Evolutionary conservation across 2,329 filamentous ascomycete species (phyloP), one percentile per base, ranked within the genome.

Genomic region (Alternaria arbusti): DNA sequence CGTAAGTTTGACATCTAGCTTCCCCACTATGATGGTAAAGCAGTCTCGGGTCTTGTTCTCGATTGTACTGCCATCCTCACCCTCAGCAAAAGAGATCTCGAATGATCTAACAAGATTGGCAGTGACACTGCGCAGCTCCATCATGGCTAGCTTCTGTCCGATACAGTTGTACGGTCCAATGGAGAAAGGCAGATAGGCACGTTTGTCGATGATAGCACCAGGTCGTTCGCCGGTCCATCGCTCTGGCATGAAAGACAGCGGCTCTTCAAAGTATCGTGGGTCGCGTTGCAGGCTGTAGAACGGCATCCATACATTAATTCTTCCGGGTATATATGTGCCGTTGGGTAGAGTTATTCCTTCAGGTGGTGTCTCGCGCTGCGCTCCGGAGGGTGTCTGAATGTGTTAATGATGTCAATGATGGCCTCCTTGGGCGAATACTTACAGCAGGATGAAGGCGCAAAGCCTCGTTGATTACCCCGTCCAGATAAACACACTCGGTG

Each of bases 131-230:
- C 82, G 85, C 85, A 91, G 87, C 81, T 91, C 89, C 57, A 86
- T 82, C 68, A 91, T 89, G 0, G 88, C 88, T 40, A 91, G 79
- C 2, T 77, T 85, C 83, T 91, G 92, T 2, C 90, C 90, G 28
- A 92, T 90, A 72, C 90, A 93, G 5, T 88, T 89, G n/a, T 90
- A 83, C 0, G 88, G 85, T 0, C 90, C 90, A 58, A 91, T 81
- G 32, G 85, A 87, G 70, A 92, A 93, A 2, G 92, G 89, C 66
- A 89, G 91, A 78, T 92, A 94, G 0, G 91, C 91, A 54, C 84
- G 74, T 57, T 75, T 78, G 44, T 78, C 71, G 3, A 70, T 61
- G 26, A 74, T 44, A 7, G 70, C 67, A 5, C 66, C 63, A 10
- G 69, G 67, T 9, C 66, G 52, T 40, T 75, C 72, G 44, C 65